Conservation (phyloP, 2,329 filamentous ascomycete genomes). For the Rachicladosporium sp. region DNA sequence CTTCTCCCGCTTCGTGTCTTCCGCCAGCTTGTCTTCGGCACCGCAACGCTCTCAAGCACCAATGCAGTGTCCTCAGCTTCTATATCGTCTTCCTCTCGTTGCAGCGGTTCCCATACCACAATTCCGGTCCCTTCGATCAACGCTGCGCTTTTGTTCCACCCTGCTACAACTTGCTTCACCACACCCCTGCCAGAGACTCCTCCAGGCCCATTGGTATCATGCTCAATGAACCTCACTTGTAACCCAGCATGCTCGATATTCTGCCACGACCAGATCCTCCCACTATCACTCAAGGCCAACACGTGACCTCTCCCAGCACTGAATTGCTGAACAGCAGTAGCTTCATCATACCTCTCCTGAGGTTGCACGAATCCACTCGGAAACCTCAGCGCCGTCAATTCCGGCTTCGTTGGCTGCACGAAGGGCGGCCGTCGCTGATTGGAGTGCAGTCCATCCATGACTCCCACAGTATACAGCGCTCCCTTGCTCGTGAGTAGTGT, state of each 20-base stretch:
- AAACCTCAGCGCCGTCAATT: constrained; percentile 27
- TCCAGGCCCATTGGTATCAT: constrained; percentile 23
- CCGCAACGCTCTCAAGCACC: constrained; percentile 31
- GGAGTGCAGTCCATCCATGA: constrained; percentile 29
- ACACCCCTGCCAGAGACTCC: constrained; percentile 19
- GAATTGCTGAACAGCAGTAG: constrained; percentile 38
- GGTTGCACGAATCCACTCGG: constrained; percentile 29
- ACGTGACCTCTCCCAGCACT: constrained; percentile 40
- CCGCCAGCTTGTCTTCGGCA: constrained; percentile 34
- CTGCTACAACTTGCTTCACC: constrained; percentile 39
- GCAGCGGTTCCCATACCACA: constrained; percentile 36
- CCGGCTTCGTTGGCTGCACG: constrained; percentile 8
- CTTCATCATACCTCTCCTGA: constrained; percentile 26
- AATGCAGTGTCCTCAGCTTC: constrained; percentile 29
- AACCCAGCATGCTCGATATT: constrained; percentile 29
- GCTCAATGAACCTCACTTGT: constrained; percentile 34
- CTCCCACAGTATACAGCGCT: constrained; percentile 33
- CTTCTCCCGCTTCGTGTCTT: constrained; percentile 10
- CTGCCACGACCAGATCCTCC: constrained; percentile 42
- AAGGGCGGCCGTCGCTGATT: constrained; percentile 9
- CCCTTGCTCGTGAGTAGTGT: constrained; percentile 39
- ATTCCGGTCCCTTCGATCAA: constrained; percentile 39
- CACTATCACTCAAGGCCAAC: constrained; percentile 39
- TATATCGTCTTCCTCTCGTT: constrained; percentile 16
- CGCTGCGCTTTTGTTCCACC: constrained; percentile 43